Evolutionary conservation across 2,329 filamentous ascomycete genomes (phyloP), one percentile per base, ranked within the genome.

Genomic region (Teratosphaeria gauchensis): DNA sequence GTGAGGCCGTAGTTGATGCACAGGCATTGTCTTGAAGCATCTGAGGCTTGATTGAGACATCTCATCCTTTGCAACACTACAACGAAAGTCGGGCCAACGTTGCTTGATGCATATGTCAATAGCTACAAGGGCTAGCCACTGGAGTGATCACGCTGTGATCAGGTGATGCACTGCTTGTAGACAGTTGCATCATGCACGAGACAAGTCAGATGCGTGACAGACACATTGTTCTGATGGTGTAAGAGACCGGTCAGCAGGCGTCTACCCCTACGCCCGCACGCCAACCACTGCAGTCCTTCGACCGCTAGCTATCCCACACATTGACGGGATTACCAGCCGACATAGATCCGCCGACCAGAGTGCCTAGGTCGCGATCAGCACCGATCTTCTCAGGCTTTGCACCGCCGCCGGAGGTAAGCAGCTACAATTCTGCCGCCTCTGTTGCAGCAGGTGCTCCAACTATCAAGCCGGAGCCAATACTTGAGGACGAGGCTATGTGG

Each of bases 281-380:
- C n/a, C 56, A 35, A 46, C 58, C 64, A n/a, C 60, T 64, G 2
- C 64, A 63, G 33, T 57, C 62, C 6, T 56, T 64, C 24, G 59
- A 58, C 35, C 61, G 62, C 28, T 59, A 64, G 48, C 31, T 60
- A 24, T 56, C 53, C 8, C 33, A 51, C 38, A 52, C 53, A 5
- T 48, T 51, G 11, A 53, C 42, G 33, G 14, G 16, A 21, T 51
- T n/a, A n/a, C n/a, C 52, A 32, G n/a, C 19, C 30, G 58, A 57
- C 6, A 51, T 51, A 14, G 19, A 48, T 8, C 42, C 42, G 19
- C 42, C 19, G 12, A n/a, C 7, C 42, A 19, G 19, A 48, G n/a
- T n/a, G 16, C 42, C 42, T 8, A 21, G 16, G 42, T 14, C 42
- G 42, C 42, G 4, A n/a, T 48, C 16, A n/a, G 14, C 42, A 7